Conservation (phyloP, 805 yeast species). For the Starmera amethionina region DNA sequence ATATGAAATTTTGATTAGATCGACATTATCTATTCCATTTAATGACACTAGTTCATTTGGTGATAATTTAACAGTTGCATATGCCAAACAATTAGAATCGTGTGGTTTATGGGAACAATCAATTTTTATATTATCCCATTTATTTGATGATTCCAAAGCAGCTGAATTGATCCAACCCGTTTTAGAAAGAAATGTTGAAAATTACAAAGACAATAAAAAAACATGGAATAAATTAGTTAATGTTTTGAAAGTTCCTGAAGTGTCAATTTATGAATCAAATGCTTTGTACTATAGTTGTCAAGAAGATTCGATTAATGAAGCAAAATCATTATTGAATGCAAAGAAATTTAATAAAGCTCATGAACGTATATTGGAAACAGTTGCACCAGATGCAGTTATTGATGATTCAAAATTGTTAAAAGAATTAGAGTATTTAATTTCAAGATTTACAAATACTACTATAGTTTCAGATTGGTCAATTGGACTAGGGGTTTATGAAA, state of each 20-base stretch:
- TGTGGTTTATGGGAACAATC: conserved; percentile 48
- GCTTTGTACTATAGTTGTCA: conserved; percentile 44
- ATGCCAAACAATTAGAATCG: conserved; percentile 42
- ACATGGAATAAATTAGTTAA: conserved; percentile 26
- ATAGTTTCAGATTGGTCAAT: conserved; percentile 38
- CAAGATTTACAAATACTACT: conserved; percentile 32
- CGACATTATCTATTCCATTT: conserved; percentile 16
- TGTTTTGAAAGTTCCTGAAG: conserved; percentile 36
- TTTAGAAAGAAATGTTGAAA: conserved; percentile 17
- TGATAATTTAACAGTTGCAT: conserved; percentile 28
- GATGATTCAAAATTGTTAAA: conserved; percentile 26
- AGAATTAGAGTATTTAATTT: conserved; percentile 26
- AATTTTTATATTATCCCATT: conserved; percentile 50
- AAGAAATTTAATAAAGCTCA: conserved; percentile 56
- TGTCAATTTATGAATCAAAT: conserved; percentile 42
- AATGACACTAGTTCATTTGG: conserved; percentile 15
- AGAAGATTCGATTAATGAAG: conserved; percentile 50
- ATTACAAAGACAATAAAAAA: conserved; percentile 6
- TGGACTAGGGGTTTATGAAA: conserved; percentile 50
- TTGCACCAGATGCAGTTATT: conserved; percentile 68
- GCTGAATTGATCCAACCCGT: conserved; percentile 26
- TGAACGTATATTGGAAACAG: conserved; percentile 35
- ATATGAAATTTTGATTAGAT: conserved; percentile 31
- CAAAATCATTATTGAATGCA: conserved; percentile 53
- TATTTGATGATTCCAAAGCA: conserved; percentile 37